phyloP scores from a whole-genome alignment of 23 red algal genomes.

The Gracilariopsis chorda region DNA sequence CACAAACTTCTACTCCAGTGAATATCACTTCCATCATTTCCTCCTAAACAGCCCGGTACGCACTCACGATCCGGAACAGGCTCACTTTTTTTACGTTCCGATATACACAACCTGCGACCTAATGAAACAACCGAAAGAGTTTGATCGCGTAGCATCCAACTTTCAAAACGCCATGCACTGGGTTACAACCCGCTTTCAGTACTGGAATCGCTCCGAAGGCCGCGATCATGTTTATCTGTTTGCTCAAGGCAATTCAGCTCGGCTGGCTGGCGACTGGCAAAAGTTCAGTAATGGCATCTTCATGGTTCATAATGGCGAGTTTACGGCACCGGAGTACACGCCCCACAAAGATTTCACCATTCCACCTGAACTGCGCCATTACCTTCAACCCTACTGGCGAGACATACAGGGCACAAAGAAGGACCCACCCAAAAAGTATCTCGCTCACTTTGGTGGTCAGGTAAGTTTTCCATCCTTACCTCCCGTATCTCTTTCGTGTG shows the following conservation, averaged over 20 bases:
- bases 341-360: constrained; percentile 66
- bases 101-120: constrained; percentile 53
- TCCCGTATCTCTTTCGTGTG: no score
- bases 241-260: constrained; percentile 50
- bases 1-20: constrained; percentile 49
- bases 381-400: constrained; percentile 40
- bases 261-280: constrained; percentile 54
- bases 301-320: constrained; percentile 75
- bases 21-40: constrained; percentile 46
- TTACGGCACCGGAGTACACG: constrained; percentile 62
- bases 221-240: constrained; percentile 69
- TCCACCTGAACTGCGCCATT: constrained; percentile 47
- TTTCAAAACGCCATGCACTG: constrained; percentile 47
- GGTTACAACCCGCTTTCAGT: constrained; percentile 12
- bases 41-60: constrained; percentile 22
- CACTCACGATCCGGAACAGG: constrained; percentile 37
- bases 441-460: constrained; percentile 66
- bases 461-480: constrained; percentile 14
- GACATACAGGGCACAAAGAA: background rate
- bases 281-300: constrained; percentile 57
- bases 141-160: constrained; percentile 20
- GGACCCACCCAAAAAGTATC: background rate
- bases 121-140: constrained; percentile 53
- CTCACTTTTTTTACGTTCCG: constrained; percentile 72
- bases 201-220: constrained; percentile 38